Evolutionary conservation across 257 asterid species (phyloP), one percentile per base, ranked within the genome.

Genomic region (Buddleja alternifolia): DNA sequence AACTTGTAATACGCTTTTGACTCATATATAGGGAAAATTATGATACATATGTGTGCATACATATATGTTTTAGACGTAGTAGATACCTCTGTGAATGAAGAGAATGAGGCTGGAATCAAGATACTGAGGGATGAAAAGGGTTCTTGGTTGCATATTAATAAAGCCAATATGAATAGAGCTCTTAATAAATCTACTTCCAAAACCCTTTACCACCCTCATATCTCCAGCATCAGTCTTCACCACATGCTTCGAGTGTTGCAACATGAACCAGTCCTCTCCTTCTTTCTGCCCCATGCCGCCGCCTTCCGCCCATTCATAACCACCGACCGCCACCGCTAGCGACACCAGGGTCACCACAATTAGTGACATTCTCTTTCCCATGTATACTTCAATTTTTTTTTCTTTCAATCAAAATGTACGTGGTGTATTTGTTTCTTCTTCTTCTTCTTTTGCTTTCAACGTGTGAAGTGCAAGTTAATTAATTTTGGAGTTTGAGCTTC

Each of bases 81-180:
- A n/a, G n/a, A n/a, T 39, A 90, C 99, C 99, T 79, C 83, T 67
- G 60, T 86, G 84, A 56, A 93, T 14, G 82, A 89, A 85, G 86
- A 93, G 81, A 46, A 88, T 77, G 73, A 89, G 83, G 72, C 76
- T 78, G 59, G 95, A 79, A 82, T 90, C 97, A 42, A 93, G 82
- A 37, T 88, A 90, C 78, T 90, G 99, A 79, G 98, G 99, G 37
- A 90, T 70, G 84, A 93, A 86, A 8, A 93, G 82, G 73, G 72
- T 74, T 4, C 66, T 75, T 0, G 97, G 97, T 72, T 93, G 96
- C 99, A 93, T 90, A 0, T 95, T 87, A 8, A 90, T 87, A 78
- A 91, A 88, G 0, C 91, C 95, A 50, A 92, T 67, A 39, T 85
- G 87, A 89, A 92, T 68, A n/a, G 86, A 81, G 16, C 62, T 80